phyloP scores from a whole-genome alignment of 139 green algal species.

The Chlamydomonas sp. region DNA sequence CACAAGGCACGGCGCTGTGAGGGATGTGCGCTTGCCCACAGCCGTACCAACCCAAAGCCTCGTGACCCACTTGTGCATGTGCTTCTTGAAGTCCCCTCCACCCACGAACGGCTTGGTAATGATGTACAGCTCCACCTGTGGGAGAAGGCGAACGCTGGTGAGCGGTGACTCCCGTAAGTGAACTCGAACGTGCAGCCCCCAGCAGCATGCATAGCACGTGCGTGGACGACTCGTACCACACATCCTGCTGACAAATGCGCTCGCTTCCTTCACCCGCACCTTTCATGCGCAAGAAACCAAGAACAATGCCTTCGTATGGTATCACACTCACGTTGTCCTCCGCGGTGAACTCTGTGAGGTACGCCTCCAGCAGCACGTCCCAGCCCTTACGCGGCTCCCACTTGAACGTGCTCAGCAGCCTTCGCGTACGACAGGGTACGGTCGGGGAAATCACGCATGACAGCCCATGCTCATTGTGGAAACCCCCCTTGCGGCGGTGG shows the following conservation, averaged over 20 bases:
- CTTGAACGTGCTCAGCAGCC: slow-evolving; percentile 82
- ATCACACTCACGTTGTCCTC: slow-evolving; percentile 31
- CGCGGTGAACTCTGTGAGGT: slow-evolving; percentile 49
- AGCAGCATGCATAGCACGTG: too few relatives aligned
- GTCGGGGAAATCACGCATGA: background rate
- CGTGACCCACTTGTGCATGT: slow-evolving; percentile 41
- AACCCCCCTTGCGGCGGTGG: too few relatives aligned
- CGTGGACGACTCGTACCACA: too few relatives aligned
- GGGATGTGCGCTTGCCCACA: background rate
- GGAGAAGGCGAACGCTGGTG: too few relatives aligned
- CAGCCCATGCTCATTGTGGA: too few relatives aligned
- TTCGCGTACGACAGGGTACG: background rate
- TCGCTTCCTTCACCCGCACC: too few relatives aligned
- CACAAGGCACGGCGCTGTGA: too few relatives aligned
- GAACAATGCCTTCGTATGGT: too few relatives aligned
- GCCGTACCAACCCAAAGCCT: background rate
- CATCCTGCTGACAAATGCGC: too few relatives aligned
- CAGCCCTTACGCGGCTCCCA: slow-evolving; percentile 72
- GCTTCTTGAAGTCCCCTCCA: slow-evolving; percentile 31
- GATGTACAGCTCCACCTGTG: slow-evolving; percentile 58
- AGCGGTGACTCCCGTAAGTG: too few relatives aligned
- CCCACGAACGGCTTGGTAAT: slow-evolving; percentile 68
- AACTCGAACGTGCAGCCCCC: too few relatives aligned
- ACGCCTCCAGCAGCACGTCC: slow-evolving; percentile 62
- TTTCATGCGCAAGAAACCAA: too few relatives aligned